A percentile compares a stretch with the other conserved stretches of the same genome.
Conservation (phyloP, 2,329 filamentous ascomycete genomes). For the Penicillium sp. region DNA sequence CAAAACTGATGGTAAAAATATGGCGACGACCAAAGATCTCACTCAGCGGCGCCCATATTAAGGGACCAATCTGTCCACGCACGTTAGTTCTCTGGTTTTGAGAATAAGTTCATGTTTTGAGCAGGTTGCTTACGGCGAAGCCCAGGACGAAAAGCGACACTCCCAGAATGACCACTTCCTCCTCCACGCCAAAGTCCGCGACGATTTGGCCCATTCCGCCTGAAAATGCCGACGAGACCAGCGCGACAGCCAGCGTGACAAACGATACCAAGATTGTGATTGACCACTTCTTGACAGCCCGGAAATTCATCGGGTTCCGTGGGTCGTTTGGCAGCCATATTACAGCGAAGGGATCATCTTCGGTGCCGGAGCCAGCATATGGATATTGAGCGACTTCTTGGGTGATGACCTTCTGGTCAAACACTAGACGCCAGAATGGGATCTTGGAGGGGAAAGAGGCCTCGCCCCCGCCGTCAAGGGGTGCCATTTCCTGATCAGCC, state of each 20-base stretch:
- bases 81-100: background rate
- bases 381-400: conserved; percentile 32
- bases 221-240: conserved; percentile 46
- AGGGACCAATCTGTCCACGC: conserved; percentile 38
- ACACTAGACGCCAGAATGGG: conserved; percentile 35
- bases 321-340: conserved; percentile 45
- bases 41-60: conserved; percentile 46
- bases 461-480: conserved; percentile 14
- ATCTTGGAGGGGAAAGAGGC: conserved; percentile 26
- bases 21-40: conserved; percentile 39
- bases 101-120: background rate
- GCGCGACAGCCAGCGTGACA: conserved; percentile 43
- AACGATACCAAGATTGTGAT: conserved; percentile 42
- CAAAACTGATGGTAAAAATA: conserved; percentile 34
- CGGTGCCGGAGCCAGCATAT: conserved; percentile 42
- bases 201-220: conserved; percentile 41
- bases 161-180: conserved; percentile 43
- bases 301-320: conserved; percentile 45
- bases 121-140: conserved; percentile 35
- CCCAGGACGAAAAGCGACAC: conserved; percentile 50
- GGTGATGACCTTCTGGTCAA: conserved; percentile 37
- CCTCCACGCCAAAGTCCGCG: conserved; percentile 33
- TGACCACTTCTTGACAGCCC: conserved; percentile 39
- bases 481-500: conserved; percentile 7
- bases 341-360: conserved; percentile 45